These are phyloP conservation scores for Corynascus novoguineensis DNA, from an alignment of 495 filamentous ascomycete genomes.

Conservation along the genomic window DNA sequence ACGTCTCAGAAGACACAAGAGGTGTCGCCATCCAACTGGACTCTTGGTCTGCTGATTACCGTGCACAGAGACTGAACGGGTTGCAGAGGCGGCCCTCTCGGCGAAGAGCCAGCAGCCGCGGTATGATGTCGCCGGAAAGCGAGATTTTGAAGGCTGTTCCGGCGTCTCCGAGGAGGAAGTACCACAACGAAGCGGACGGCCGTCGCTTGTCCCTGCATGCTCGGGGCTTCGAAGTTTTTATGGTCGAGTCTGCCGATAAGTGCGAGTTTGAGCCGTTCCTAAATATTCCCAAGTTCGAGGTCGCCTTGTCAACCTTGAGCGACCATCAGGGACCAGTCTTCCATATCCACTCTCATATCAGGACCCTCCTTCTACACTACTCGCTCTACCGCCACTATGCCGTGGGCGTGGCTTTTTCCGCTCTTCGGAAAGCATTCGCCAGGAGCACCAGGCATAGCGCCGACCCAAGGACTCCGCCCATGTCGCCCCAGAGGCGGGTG, in stretches of 20 bases:
- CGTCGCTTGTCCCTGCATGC: slow-evolving; percentile 75
- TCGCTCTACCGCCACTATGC: slow-evolving; percentile 93
- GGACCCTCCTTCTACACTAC: slow-evolving; percentile 75
- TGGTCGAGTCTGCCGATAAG: slow-evolving; percentile 78
- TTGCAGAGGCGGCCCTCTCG: slow-evolving; percentile 45
- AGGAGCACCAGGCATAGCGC: slow-evolving; percentile 35
- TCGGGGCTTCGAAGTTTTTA: slow-evolving; percentile 77
- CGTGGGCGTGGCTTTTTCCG: slow-evolving; percentile 71
- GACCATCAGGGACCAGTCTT: slow-evolving; percentile 82
- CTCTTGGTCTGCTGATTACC: slow-evolving; percentile 87
- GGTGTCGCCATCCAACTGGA: slow-evolving; percentile 83
- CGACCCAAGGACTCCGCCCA: slow-evolving; percentile 16
- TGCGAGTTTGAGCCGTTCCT: slow-evolving; percentile 83
- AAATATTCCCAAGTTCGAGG: slow-evolving; percentile 77
- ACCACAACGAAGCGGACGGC: slow-evolving; percentile 65
- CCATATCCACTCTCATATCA: slow-evolving; percentile 75
- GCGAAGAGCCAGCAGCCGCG: slow-evolving; percentile 55
- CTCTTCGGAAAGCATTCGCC: slow-evolving; percentile 69
- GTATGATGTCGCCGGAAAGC: slow-evolving; percentile 51
- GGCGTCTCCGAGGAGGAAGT: slow-evolving; percentile 54
- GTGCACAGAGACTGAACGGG: slow-evolving; percentile 65
- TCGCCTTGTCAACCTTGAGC: slow-evolving; percentile 76
- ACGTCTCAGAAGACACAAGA: slow-evolving; percentile 69
- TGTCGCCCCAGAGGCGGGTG: slow-evolving; percentile 27
- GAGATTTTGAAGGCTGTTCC: slow-evolving; percentile 54